A percentile compares a stretch with the other conserved stretches of the same genome.
Conservation (phyloP, 305 asterid genomes). For the Fraxinus baroniana region DNA sequence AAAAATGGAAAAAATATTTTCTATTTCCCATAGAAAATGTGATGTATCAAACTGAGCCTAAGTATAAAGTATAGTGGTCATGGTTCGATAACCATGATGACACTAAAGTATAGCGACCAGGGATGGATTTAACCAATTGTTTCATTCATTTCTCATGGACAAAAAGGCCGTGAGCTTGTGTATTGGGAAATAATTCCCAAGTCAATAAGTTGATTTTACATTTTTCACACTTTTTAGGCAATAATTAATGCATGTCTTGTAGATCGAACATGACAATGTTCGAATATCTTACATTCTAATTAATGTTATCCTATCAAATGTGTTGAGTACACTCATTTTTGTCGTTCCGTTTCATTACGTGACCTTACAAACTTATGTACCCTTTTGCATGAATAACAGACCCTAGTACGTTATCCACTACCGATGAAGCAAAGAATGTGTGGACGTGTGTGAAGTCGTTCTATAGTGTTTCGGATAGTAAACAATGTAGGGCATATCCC, state of each 20-base stretch:
- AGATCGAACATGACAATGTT: not conserved
- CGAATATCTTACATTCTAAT: not conserved
- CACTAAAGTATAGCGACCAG: no score
- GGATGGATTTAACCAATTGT: no score
- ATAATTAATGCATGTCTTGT: not conserved
- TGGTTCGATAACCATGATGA: no score
- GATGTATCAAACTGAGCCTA: no score
- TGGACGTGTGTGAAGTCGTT: slow-evolving; percentile 22
- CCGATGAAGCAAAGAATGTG: not conserved
- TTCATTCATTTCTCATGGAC: not conserved
- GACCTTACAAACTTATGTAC: slow-evolving; percentile 12
- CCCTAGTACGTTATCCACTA: not conserved
- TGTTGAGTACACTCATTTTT: not conserved
- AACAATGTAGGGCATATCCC: slow-evolving; percentile 42
- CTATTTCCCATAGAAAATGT: no score
- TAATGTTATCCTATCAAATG: not conserved
- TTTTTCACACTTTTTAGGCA: not conserved
- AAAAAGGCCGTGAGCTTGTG: no score
- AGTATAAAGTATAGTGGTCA: no score
- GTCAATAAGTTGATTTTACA: no score
- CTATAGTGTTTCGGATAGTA: slow-evolving; percentile 26
- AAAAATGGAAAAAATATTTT: no score
- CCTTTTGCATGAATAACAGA: not conserved
- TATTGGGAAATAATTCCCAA: not conserved
- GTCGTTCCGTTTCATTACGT: not conserved